Evolutionary conservation across 2,329 filamentous ascomycete species (phyloP).

Genomic region (Sporothrix sp.): DNA sequence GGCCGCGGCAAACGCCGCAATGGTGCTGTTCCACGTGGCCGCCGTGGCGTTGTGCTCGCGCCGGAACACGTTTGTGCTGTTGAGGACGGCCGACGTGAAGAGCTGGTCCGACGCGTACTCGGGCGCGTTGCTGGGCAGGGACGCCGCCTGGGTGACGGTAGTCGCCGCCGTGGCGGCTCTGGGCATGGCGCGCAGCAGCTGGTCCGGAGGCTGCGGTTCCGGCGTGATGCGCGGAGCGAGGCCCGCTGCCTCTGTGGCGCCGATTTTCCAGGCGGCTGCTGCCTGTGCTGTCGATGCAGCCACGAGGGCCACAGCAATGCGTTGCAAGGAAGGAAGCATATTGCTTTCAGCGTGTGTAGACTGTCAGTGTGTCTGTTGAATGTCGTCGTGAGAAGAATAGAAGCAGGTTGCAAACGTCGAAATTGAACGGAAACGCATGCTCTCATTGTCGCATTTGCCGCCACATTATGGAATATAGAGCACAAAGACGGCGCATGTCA

Average conservation of each 20-base stretch:
- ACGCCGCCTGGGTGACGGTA: constrained; percentile 27
- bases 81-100: constrained; percentile 49
- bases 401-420: neutral
- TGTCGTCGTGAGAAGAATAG: neutral
- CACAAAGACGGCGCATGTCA: neutral
- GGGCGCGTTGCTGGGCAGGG: constrained; percentile 29
- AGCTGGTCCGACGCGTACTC: constrained; percentile 26
- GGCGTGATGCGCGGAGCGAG: neutral
- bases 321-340: neutral
- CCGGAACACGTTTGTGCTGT: constrained; percentile 58
- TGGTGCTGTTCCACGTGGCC: constrained; percentile 55
- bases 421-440: neutral
- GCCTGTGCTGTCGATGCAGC: neutral
- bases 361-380: neutral
- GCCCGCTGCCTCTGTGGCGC: neutral
- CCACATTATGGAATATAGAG: no score
- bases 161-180: constrained; percentile 4
- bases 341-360: neutral
- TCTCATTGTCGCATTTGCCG: no score
- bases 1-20: constrained; percentile 43
- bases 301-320: neutral
- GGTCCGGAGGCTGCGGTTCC: neutral
- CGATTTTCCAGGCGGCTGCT: neutral
- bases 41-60: constrained; percentile 48
- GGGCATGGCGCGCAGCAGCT: neutral